Evolutionary conservation across 2,329 filamentous ascomycete species (phyloP).

Genomic region (Diplodia seriata): DNA sequence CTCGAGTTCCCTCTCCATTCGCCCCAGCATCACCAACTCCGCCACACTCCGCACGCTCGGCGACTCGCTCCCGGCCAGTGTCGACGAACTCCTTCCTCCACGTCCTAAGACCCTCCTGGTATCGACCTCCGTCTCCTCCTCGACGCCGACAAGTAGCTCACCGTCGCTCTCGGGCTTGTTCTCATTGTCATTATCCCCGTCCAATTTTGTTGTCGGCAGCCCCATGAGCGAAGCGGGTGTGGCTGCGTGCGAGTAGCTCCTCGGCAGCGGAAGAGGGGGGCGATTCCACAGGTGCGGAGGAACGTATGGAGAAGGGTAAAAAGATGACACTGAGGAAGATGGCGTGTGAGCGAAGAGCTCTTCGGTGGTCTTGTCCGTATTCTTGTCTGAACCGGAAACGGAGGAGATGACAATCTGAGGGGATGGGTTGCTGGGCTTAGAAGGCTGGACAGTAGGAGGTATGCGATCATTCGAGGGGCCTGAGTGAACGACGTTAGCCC

Average conservation of each 20-base stretch:
- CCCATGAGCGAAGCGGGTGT: neutral
- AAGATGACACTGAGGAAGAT: neutral
- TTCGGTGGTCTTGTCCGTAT: neutral
- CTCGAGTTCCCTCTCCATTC: neutral
- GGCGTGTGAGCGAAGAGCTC: neutral
- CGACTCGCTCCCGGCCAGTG: neutral
- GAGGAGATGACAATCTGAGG: no score
- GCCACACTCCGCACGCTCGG: neutral
- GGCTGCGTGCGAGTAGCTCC: neutral
- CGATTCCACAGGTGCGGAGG: no score
- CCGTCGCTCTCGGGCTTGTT: neutral
- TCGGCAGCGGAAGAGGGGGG: neutral
- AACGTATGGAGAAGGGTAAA: neutral
- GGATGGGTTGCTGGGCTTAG: neutral
- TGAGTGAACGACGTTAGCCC: neutral
- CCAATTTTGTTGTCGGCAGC: neutral
- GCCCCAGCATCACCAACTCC: neutral
- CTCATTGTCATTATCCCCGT: neutral
- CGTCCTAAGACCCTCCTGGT: neutral
- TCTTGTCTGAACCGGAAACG: neutral
- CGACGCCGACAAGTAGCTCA: neutral
- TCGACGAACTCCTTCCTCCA: neutral
- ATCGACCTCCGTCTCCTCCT: conserved; percentile 7
- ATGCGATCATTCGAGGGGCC: neutral
- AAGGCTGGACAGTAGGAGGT: neutral